A percentile compares a stretch with the other conserved stretches of the same genome.
Conservation (phyloP, 768 basidiomycete species). For the Macrolepiota dolichaula region DNA sequence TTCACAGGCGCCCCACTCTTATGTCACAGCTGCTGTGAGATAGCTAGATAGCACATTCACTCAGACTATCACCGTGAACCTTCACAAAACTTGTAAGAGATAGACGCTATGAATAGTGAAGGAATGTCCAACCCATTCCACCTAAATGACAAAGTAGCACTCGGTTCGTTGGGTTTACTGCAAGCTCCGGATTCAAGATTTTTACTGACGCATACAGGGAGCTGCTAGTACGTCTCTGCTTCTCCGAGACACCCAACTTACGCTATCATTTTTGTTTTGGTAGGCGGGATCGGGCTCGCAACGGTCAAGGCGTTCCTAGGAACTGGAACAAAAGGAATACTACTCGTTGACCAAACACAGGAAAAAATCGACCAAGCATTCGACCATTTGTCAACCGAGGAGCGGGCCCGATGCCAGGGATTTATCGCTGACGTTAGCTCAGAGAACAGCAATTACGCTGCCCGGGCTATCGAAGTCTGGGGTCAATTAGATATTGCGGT, state of each 20-base stretch:
- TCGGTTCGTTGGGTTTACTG: not conserved
- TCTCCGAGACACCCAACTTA: not conserved
- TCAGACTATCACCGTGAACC: too few species aligned
- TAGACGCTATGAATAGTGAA: not conserved
- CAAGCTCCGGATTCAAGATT: not conserved
- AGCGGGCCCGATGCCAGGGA: slow-evolving; percentile 1
- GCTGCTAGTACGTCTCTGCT: not conserved
- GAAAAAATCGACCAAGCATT: not conserved
- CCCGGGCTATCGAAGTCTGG: not conserved
- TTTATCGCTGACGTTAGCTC: slow-evolving; percentile 11
- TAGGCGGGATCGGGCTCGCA: slow-evolving; percentile 14
- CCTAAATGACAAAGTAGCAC: not conserved
- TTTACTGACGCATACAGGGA: not conserved
- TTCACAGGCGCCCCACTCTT: too few species aligned
- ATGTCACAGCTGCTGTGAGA: too few species aligned
- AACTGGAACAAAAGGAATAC: slow-evolving; percentile 6
- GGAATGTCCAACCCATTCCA: not conserved
- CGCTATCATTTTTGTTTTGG: too few species aligned
- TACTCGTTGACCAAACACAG: slow-evolving; percentile 12
- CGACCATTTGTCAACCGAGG: not conserved
- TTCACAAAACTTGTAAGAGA: too few species aligned
- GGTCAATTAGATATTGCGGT: slow-evolving; percentile 13
- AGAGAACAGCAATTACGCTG: not conserved
- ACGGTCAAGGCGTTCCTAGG: slow-evolving; percentile 11
- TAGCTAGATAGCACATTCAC: too few species aligned